Evolutionary conservation across 2,329 filamentous ascomycete species (phyloP), one percentile per base, ranked within the genome.

Genomic region (Capronia epimyces): DNA sequence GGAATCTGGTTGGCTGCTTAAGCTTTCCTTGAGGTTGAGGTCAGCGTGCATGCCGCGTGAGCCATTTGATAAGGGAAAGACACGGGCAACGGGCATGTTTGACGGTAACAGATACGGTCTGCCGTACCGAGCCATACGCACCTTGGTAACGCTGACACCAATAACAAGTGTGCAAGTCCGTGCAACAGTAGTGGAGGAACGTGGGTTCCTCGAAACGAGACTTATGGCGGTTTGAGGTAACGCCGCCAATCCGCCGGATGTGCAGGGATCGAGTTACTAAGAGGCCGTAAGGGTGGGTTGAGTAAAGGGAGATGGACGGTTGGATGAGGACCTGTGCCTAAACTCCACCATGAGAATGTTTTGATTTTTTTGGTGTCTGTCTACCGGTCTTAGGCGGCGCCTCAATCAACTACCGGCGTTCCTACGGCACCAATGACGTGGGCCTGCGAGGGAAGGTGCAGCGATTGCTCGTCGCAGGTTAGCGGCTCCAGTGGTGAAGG

Each of bases 1-100:
- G 48, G 18, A 39, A 57, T 50, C 31, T 60, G 58, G 57, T 60
- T 62, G 60, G 60, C 58, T 62, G 60, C 60, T 60, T 62, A 62
- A 59, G 60, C 60, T 62, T 62, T 59, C 60, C 60, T 56, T 58
- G 52, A 55, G 53, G 24, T 53, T 52, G 37, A 52, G 49, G 58
- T 62, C 50, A 62, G 60, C 55, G 48, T 57, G 53, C 50, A 57
- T 60, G 60, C 58, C 60, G 60, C 44, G 43, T 62, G 58, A 62
- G 60, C 60, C 58, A 62, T 62, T 60, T 57, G 50, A 56, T 55
- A 57, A 56, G 52, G 49, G 45, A 42, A 49, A 55, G 24, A 44
- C 20, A 42, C 16, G 21, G 15, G 36, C 21, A 34, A 49, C 43
- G 34, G 39, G 40, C n/a, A 43, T 21, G 20, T 56, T 31, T 50